phyloP scores from a whole-genome alignment of 2,329 filamentous ascomycete species.

The Aspergillus sp. region DNA sequence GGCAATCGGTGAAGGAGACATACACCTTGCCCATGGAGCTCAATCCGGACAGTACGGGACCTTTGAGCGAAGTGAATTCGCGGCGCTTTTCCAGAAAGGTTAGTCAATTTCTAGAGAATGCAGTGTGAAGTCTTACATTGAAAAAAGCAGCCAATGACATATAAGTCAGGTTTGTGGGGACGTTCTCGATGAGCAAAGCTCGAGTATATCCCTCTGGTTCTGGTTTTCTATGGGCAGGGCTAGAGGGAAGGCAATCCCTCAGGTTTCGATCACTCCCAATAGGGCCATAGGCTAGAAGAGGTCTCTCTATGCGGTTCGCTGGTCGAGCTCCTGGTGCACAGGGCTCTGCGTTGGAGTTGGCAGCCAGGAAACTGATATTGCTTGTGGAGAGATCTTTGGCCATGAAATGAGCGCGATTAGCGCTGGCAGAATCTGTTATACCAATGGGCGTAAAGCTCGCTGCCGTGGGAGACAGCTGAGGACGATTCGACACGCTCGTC shows the following conservation, averaged over 20 bases:
- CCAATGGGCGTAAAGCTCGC: constrained; percentile 63
- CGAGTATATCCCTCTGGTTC: constrained; percentile 34
- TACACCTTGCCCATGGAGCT: constrained; percentile 51
- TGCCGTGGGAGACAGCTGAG: constrained; percentile 66
- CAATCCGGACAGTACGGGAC: constrained; percentile 43
- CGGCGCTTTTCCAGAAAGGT: constrained; percentile 29
- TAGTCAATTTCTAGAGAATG: background rate
- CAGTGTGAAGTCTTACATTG: constrained; percentile 37
- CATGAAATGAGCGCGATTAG: constrained; percentile 16
- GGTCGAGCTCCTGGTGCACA: constrained; percentile 15
- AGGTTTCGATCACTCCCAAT: constrained; percentile 28
- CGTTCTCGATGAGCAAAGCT: constrained; percentile 39
- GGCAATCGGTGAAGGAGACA: constrained; percentile 64
- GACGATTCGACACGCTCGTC: constrained; percentile 22
- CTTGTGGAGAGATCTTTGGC: constrained; percentile 19
- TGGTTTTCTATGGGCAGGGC: constrained; percentile 25
- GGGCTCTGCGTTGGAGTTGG: constrained; percentile 27
- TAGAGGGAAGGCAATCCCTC: constrained; percentile 16
- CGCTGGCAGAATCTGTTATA: constrained; percentile 19
- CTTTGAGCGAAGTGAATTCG: constrained; percentile 43
- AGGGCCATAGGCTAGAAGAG: constrained; percentile 27
- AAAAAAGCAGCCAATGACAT: constrained; percentile 44
- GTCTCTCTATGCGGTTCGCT: constrained; percentile 19
- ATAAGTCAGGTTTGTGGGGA: constrained; percentile 37
- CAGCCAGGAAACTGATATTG: constrained; percentile 25